Conservation (phyloP, 305 asterid species). For the Striga hermonthica region DNA sequence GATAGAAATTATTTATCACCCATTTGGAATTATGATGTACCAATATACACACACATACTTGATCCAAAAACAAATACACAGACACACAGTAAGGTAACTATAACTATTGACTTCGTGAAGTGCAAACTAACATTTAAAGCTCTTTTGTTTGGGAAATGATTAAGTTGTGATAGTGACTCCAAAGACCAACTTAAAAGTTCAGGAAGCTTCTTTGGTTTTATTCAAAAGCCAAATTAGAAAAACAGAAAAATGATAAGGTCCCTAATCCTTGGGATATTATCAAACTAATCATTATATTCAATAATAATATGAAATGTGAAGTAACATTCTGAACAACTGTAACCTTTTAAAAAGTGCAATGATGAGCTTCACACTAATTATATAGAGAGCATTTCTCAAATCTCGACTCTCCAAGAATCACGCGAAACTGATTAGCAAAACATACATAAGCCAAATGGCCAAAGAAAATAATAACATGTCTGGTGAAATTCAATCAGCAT, state of each 20-base stretch:
- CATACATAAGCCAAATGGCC: too few species aligned
- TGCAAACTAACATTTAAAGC: too few species aligned
- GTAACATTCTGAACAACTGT: neutral
- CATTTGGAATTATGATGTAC: too few species aligned
- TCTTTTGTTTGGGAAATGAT: neutral
- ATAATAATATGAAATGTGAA: neutral
- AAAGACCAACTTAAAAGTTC: neutral
- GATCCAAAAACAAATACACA: too few species aligned
- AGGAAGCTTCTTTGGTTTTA: neutral
- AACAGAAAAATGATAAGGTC: neutral
- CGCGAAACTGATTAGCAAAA: neutral
- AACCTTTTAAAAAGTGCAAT: neutral
- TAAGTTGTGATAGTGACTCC: neutral
- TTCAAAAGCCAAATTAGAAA: neutral
- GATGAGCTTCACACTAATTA: neutral
- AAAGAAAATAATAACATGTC: constrained; percentile 42
- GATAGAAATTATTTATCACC: too few species aligned
- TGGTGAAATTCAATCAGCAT: constrained; percentile 95
- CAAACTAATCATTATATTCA: neutral
- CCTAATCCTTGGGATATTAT: neutral
- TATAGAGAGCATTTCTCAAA: neutral
- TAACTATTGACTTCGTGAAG: too few species aligned
- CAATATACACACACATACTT: too few species aligned
- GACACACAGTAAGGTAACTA: too few species aligned
- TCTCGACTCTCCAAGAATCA: too few species aligned